Evolutionary conservation across 371 early-diverging fungal genomes (phyloP).

Genomic region (Blastocladiella emersonii): DNA sequence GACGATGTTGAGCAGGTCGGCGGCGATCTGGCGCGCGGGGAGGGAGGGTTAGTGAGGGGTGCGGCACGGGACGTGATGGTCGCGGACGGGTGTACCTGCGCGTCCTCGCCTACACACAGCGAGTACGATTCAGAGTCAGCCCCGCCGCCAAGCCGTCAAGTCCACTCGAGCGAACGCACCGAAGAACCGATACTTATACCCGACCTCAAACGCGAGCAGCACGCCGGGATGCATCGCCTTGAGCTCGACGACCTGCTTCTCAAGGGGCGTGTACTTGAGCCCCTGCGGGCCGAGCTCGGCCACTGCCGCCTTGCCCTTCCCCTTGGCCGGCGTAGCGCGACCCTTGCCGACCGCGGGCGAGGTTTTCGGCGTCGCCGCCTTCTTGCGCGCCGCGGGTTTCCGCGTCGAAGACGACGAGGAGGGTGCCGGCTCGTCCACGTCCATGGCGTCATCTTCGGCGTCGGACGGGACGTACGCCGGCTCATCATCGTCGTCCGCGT

Average conservation of each 20-base stretch:
- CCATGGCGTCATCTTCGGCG: no score
- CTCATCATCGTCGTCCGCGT: no score
- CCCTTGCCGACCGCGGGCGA: no score
- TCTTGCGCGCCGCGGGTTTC: no score
- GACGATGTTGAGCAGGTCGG: slow-evolving; percentile 55
- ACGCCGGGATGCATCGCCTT: slow-evolving; percentile 52
- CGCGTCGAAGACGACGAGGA: no score
- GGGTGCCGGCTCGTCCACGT: no score
- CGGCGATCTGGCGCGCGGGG: slow-evolving; percentile 49
- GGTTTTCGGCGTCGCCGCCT: no score
- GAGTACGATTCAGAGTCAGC: neutral
- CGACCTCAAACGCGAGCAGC: slow-evolving; percentile 69
- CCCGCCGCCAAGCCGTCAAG: neutral
- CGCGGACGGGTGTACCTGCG: slow-evolving; percentile 27
- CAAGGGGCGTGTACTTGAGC: slow-evolving; percentile 57
- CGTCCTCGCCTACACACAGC: slow-evolving; percentile 26
- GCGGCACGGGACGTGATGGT: no score
- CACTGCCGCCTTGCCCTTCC: no score
- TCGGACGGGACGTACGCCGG: no score
- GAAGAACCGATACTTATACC: slow-evolving; percentile 78
- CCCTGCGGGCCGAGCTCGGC: neutral
- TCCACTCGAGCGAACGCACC: slow-evolving; percentile 19
- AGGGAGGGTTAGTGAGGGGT: neutral
- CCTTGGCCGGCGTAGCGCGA: no score
- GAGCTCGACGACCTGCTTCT: slow-evolving; percentile 58